phyloP scores from a whole-genome alignment of 1,284 basidiomycete species.

The Athelia psychrophila region DNA sequence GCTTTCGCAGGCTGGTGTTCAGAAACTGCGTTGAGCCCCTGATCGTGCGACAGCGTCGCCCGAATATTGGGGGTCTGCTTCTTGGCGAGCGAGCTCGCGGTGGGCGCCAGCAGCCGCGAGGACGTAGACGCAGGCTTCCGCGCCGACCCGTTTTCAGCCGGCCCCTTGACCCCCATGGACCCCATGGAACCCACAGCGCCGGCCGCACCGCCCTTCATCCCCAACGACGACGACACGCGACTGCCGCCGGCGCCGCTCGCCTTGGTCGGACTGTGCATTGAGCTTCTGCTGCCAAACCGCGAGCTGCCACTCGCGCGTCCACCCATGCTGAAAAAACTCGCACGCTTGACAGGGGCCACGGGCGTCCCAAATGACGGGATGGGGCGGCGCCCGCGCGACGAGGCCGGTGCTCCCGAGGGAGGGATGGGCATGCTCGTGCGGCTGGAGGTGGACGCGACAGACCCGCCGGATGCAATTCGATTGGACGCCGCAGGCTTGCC shows the following conservation, averaged over 20 bases:
- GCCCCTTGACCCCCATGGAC: slow-evolving; percentile 3
- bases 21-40: slow-evolving; percentile 15
- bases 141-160: slow-evolving; percentile 14
- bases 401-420: slow-evolving; percentile 5
- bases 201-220: slow-evolving; percentile 22
- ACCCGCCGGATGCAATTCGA: background rate
- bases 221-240: slow-evolving; percentile 40
- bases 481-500: background rate
- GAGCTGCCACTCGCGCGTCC: background rate
- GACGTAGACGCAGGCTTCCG: slow-evolving; percentile 22
- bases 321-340: slow-evolving; percentile 7
- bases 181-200: slow-evolving; percentile 3
- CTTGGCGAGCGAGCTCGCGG: slow-evolving; percentile 75
- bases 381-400: slow-evolving; percentile 15
- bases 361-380: slow-evolving; percentile 15
- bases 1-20: slow-evolving; percentile 18
- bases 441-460: slow-evolving; percentile 10
- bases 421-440: slow-evolving; percentile 13
- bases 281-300: slow-evolving; percentile 6
- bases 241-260: slow-evolving; percentile 11
- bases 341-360: slow-evolving; percentile 5
- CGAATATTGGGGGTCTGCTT: slow-evolving; percentile 19
- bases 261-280: slow-evolving; percentile 6
- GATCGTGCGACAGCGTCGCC: slow-evolving; percentile 14
- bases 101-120: slow-evolving; percentile 68